Evolutionary conservation across 202 grass and related monocot species (phyloP).

Genomic region (Eragrostis tef): DNA sequence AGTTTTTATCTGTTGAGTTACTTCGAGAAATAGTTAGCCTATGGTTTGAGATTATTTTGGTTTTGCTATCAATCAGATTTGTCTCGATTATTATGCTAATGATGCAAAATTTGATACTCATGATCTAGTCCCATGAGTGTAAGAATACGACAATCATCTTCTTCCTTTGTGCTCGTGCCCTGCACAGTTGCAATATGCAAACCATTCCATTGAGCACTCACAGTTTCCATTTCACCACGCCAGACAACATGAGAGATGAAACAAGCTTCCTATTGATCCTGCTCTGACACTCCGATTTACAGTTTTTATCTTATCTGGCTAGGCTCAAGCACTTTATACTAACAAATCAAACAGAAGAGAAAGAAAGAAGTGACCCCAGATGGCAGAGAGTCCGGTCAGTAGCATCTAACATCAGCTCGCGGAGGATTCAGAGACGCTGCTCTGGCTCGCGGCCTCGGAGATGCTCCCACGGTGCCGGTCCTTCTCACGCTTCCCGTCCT

Average conservation of each 20-base stretch:
- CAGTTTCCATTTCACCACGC: conserved; percentile 33
- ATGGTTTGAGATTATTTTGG: not conserved
- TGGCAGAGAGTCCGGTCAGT: conserved; percentile 20
- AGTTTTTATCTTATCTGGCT: conserved; percentile 41
- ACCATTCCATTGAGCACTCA: not conserved
- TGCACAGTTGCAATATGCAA: not conserved
- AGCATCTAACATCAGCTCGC: conserved; percentile 17
- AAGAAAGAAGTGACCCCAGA: conserved; percentile 11
- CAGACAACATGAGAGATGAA: conserved; percentile 28
- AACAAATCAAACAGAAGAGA: conserved; percentile 10
- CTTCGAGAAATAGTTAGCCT: not conserved
- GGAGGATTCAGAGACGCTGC: conserved; percentile 55
- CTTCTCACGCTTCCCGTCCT: conserved; percentile 67
- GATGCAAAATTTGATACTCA: not conserved
- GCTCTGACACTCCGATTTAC: conserved; percentile 57
- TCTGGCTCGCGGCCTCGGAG: conserved; percentile 66
- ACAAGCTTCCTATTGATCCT: conserved; percentile 36
- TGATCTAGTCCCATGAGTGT: not conserved
- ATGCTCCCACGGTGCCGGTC: conserved; percentile 79
- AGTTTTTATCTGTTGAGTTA: not conserved
- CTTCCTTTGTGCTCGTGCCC: not conserved
- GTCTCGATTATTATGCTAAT: not conserved
- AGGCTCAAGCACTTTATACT: conserved; percentile 55
- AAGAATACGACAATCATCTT: not conserved
- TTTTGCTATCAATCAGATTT: not conserved